phyloP scores from a whole-genome alignment of 2,329 filamentous ascomycete genomes.

The Microcera coccophila region DNA sequence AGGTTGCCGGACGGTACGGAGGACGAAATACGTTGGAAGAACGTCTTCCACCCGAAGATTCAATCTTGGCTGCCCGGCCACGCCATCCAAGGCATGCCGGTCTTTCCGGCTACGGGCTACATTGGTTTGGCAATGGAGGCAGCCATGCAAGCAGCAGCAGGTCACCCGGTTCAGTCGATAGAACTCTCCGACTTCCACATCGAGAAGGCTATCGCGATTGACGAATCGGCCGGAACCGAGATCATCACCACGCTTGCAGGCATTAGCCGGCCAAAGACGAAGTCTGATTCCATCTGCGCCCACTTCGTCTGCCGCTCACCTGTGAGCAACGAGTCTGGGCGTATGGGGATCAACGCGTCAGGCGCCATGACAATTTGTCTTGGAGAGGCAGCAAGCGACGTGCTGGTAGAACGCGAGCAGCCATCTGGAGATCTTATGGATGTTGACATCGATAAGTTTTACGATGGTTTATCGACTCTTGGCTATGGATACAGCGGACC shows the following conservation, averaged over 20 bases:
- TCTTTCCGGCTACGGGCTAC: conserved; percentile 10
- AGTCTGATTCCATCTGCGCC: neutral
- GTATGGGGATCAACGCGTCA: too few species aligned
- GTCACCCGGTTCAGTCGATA: too few species aligned
- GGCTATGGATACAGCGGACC: neutral
- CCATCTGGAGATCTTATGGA: too few species aligned
- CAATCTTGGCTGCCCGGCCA: conserved; percentile 12
- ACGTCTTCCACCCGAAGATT: neutral
- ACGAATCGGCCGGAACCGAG: conserved; percentile 1
- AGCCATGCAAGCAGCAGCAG: conserved; percentile 4
- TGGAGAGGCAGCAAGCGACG: too few species aligned
- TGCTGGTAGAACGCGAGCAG: too few species aligned
- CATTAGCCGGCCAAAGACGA: neutral
- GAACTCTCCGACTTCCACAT: too few species aligned
- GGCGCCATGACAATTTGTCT: neutral
- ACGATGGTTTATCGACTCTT: neutral
- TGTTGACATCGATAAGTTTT: neutral
- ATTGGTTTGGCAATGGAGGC: conserved; percentile 14
- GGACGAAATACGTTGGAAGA: too few species aligned
- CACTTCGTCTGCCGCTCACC: neutral
- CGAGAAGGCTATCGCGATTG: too few species aligned
- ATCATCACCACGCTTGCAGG: conserved; percentile 7
- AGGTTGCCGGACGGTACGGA: too few species aligned
- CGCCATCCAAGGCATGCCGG: conserved; percentile 6
- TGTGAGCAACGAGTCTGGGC: too few species aligned